phyloP scores from a whole-genome alignment of 2,329 filamentous ascomycete genomes.

The Pezicula rhizophila region DNA sequence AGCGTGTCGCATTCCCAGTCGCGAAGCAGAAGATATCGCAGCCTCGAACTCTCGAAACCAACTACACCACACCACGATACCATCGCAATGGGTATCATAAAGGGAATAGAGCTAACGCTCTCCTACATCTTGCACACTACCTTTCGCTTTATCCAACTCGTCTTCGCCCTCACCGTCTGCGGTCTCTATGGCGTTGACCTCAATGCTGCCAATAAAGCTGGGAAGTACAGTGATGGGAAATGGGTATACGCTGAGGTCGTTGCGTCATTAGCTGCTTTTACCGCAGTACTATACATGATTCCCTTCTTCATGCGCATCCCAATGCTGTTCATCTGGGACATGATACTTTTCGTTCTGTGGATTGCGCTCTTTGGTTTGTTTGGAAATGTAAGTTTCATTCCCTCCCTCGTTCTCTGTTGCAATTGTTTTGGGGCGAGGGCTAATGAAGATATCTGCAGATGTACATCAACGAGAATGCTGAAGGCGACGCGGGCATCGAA shows the following conservation, averaged over 20 bases:
- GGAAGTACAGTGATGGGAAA: constrained; percentile 53
- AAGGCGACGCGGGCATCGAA: constrained; percentile 56
- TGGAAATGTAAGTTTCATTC: constrained; percentile 44
- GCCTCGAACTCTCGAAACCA: too few species aligned
- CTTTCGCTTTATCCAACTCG: constrained; percentile 71
- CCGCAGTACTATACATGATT: constrained; percentile 58
- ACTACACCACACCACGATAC: not conserved
- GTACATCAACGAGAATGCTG: constrained; percentile 65
- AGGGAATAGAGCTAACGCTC: constrained; percentile 13
- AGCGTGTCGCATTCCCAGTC: too few species aligned
- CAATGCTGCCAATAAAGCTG: constrained; percentile 41
- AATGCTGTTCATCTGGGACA: constrained; percentile 61
- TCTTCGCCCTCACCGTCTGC: constrained; percentile 69
- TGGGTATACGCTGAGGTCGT: constrained; percentile 77
- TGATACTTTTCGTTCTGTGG: constrained; percentile 71
- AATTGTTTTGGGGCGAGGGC: not conserved
- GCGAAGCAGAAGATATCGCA: too few species aligned
- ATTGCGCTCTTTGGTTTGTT: constrained; percentile 79
- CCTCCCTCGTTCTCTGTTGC: not conserved
- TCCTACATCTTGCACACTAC: constrained; percentile 48
- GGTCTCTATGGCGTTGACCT: constrained; percentile 74
- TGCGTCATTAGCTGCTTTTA: constrained; percentile 58
- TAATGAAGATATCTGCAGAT: constrained; percentile 34
- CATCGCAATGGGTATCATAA: constrained; percentile 14
- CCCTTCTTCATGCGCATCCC: constrained; percentile 52